Percentiles rank a stretch among this genome's conserved stretches.
Evolutionary conservation across 2,329 filamentous ascomycete genomes (phyloP).

Genomic region (Cladosporium sphaerospermum): DNA sequence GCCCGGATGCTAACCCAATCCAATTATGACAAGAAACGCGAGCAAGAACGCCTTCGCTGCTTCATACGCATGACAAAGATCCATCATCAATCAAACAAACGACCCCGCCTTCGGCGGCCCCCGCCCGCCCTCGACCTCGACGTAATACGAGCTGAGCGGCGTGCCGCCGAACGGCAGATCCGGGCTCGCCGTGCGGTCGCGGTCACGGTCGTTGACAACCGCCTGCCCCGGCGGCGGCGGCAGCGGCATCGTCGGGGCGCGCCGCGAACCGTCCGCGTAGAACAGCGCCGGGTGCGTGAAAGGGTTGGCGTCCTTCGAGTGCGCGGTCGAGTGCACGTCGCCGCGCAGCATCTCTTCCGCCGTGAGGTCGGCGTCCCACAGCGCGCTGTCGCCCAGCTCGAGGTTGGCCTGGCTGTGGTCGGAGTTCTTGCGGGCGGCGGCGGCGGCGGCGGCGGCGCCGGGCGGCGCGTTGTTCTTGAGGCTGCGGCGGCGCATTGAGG

Average conservation of each 20-base stretch:
- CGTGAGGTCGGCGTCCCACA: slow-evolving; percentile 10
- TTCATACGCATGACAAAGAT: not conserved
- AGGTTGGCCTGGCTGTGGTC: slow-evolving; percentile 7
- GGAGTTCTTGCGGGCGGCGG: slow-evolving; percentile 1
- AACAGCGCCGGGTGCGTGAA: slow-evolving; percentile 18
- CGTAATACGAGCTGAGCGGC: slow-evolving; percentile 7
- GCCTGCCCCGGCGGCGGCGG: slow-evolving; percentile 1
- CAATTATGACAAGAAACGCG: not conserved
- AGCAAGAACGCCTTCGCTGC: not conserved
- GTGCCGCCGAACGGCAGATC: slow-evolving; percentile 7
- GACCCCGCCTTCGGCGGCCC: slow-evolving; percentile 7
- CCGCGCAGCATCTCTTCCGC: slow-evolving; percentile 17
- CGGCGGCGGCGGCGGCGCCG: not conserved
- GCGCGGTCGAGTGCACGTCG: not conserved
- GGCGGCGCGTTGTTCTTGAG: not conserved
- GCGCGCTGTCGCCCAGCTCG: slow-evolving; percentile 8
- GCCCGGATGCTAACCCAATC: not conserved
- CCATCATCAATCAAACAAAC: not conserved
- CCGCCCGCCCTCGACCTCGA: slow-evolving; percentile 1
- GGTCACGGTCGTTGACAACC: not conserved
- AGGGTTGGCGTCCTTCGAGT: slow-evolving; percentile 11
- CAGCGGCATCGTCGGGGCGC: not conserved
- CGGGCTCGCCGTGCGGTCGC: not conserved
- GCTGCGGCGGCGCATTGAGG: slow-evolving; percentile 6
- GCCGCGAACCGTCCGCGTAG: slow-evolving; percentile 10